phyloP scores from a whole-genome alignment of 148 eudicot genomes.

The Polygonum aviculare region DNA sequence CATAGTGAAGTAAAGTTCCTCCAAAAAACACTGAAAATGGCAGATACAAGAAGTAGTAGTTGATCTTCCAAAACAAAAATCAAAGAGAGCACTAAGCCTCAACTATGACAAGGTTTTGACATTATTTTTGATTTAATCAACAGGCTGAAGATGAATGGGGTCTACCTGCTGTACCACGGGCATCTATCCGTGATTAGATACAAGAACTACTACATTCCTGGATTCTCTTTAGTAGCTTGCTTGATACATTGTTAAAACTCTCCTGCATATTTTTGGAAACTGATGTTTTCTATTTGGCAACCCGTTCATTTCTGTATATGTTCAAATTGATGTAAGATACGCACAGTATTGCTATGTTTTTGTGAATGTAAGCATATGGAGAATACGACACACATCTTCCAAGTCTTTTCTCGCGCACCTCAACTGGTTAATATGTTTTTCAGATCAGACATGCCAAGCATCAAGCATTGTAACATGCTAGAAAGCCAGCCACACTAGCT shows the following conservation, averaged over 20 bases:
- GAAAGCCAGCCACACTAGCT: neutral
- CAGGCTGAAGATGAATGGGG: constrained; percentile 82
- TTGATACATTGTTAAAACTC: neutral
- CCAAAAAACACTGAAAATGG: neutral
- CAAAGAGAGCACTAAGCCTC: neutral
- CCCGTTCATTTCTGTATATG: neutral
- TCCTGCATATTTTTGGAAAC: neutral
- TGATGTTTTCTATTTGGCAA: neutral
- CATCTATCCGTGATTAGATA: constrained; percentile 67
- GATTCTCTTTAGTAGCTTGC: neutral
- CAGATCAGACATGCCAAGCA: neutral
- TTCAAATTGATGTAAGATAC: neutral
- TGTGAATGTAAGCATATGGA: neutral
- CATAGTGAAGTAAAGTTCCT: neutral
- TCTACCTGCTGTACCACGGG: constrained; percentile 79
- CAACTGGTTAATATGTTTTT: constrained; percentile 3
- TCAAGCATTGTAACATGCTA: neutral
- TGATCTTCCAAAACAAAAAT: neutral
- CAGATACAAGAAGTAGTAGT: neutral
- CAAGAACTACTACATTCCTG: neutral
- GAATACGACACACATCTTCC: neutral
- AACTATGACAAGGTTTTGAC: neutral
- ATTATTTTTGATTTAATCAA: neutral
- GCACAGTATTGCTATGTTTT: neutral
- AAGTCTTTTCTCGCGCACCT: neutral